These are phyloP conservation scores for Pythium folliculosum DNA, from an alignment of 352 stramenopile species.

Conservation along the genomic window DNA sequence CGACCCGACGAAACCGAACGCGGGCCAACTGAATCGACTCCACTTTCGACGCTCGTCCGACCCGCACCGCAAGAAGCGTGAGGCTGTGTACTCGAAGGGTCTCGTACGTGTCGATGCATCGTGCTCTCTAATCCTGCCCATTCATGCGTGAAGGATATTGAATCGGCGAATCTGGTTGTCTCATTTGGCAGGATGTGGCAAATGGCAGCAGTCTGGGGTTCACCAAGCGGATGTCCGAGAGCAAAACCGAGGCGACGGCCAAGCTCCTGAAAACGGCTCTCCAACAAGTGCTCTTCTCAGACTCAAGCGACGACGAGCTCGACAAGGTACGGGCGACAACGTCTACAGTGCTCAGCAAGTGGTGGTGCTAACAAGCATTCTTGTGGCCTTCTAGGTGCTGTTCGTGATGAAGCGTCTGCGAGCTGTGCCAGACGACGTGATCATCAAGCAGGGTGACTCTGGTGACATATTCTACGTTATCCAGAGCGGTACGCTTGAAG, in stretches of 20 bases:
- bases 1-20: constrained; percentile 33
- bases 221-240: constrained; percentile 51
- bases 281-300: constrained; percentile 61
- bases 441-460: constrained; percentile 92
- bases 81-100: constrained; percentile 74
- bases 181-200: constrained; percentile 32
- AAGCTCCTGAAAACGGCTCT: constrained; percentile 59
- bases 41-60: constrained; percentile 55
- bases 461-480: constrained; percentile 94
- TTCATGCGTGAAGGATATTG: neutral
- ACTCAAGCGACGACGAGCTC: constrained; percentile 66
- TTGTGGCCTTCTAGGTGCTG: too few relatives aligned
- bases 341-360: neutral
- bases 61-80: constrained; percentile 64
- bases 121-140: neutral
- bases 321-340: constrained; percentile 40
- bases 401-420: constrained; percentile 78
- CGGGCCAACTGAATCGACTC: constrained; percentile 34
- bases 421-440: constrained; percentile 68
- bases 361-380: neutral
- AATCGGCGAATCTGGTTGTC: neutral
- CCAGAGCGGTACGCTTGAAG: constrained; percentile 60
- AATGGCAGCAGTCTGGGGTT: neutral
- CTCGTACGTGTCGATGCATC: constrained; percentile 35
- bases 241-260: constrained; percentile 51